Conservation (phyloP, 176 grass and related monocot species). For the Zoysia pacifica region DNA sequence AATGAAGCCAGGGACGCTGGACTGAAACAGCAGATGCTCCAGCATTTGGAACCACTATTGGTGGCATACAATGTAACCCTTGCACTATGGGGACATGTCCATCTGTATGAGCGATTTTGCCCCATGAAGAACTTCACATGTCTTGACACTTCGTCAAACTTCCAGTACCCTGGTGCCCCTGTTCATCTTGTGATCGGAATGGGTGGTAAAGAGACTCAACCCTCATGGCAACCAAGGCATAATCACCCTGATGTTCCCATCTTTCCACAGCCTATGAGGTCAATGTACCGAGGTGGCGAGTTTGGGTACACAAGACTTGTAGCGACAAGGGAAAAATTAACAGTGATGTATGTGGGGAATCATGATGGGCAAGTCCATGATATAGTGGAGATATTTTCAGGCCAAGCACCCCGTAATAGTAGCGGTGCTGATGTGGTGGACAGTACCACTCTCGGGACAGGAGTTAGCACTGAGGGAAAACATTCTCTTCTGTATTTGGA, state of each 20-base stretch:
- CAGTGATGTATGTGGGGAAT: conserved; percentile 73
- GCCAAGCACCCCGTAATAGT: conserved; percentile 1
- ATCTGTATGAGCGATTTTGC: conserved; percentile 95
- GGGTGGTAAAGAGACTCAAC: conserved; percentile 81
- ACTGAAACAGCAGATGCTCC: conserved; percentile 68
- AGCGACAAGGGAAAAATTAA: conserved; percentile 80
- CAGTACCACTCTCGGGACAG: conserved; percentile 23
- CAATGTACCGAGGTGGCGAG: conserved; percentile 81
- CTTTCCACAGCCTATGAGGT: conserved; percentile 71
- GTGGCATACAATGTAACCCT: conserved; percentile 85
- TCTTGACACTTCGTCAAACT: conserved; percentile 62
- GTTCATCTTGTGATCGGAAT: conserved; percentile 98
- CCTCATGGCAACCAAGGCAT: conserved; percentile 72
- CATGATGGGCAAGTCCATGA: conserved; percentile 95
- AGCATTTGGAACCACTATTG: conserved; percentile 75
- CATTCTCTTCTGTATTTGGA: conserved; percentile 43
- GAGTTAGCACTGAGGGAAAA: conserved; percentile 11
- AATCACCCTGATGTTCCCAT: conserved; percentile 70
- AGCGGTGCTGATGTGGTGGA: neutral
- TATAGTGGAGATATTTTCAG: conserved; percentile 72
- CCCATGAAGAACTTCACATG: conserved; percentile 79
- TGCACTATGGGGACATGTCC: conserved; percentile 93
- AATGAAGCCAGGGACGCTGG: conserved; percentile 62
- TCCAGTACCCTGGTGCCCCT: conserved; percentile 63
- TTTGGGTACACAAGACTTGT: conserved; percentile 84